Conservation (phyloP, 1,284 basidiomycete species). For the Rhodotorula sp. region DNA sequence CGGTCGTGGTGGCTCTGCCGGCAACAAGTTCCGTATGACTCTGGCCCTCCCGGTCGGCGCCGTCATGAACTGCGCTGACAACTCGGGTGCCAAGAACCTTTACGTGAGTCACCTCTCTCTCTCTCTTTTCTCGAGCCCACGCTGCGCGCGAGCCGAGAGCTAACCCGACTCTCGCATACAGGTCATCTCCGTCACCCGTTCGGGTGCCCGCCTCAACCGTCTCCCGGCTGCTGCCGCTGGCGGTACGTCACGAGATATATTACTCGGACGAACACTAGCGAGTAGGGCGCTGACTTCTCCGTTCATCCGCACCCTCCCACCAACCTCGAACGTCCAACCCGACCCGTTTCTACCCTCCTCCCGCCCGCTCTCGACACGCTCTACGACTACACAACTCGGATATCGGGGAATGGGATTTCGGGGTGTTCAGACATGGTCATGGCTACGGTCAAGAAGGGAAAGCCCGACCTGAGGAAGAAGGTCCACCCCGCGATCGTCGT, state of each 20-base stretch:
- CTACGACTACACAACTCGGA: neutral
- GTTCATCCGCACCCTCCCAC: neutral
- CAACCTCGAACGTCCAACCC: neutral
- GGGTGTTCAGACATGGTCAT: conserved; percentile 73
- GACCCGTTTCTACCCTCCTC: neutral
- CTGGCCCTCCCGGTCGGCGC: conserved; percentile 90
- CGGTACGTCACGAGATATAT: conserved; percentile 35
- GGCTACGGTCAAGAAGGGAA: conserved; percentile 91
- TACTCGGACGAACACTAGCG: no score
- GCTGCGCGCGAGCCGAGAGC: neutral
- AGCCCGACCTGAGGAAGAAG: conserved; percentile 99
- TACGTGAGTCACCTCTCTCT: conserved; percentile 51
- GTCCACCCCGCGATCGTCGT: conserved; percentile 64
- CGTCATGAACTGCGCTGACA: conserved; percentile 99
- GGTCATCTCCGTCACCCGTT: conserved; percentile 85
- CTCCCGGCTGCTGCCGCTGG: conserved; percentile 97
- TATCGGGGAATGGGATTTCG: neutral
- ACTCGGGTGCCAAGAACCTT: conserved; percentile 96
- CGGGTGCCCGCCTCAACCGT: conserved; percentile 94
- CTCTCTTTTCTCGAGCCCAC: no score
- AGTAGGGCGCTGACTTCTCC: neutral
- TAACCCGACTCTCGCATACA: conserved; percentile 8
- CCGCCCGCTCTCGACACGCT: neutral
- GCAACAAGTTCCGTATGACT: conserved; percentile 97
- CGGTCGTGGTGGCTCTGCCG: conserved; percentile 55